A percentile compares a stretch with the other conserved stretches of the same genome.
phyloP scores from a whole-genome alignment of 345 rosid genomes.

The Angophora floribunda region DNA sequence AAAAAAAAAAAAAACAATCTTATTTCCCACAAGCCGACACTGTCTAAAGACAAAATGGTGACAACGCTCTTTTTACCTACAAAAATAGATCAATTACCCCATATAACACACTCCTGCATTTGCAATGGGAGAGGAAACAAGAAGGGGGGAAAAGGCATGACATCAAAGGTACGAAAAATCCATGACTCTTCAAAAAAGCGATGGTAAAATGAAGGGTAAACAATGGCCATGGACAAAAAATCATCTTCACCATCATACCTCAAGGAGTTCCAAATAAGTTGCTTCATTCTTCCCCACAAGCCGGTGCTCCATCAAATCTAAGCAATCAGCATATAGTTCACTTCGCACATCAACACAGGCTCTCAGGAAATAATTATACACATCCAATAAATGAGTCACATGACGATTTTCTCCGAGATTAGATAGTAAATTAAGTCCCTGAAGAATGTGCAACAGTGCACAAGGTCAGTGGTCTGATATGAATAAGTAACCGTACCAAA shows the following conservation, averaged over 20 bases:
- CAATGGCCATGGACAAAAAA: neutral
- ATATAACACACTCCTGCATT: neutral
- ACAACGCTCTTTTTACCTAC: neutral
- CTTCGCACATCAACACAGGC: constrained; percentile 35
- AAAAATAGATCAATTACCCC: neutral
- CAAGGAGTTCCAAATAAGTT: constrained; percentile 67
- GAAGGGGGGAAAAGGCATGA: neutral
- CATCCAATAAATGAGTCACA: constrained; percentile 28
- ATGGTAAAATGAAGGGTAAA: neutral
- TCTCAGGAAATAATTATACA: constrained; percentile 54
- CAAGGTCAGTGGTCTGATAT: neutral
- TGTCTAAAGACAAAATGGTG: neutral
- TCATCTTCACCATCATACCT: constrained; percentile 31
- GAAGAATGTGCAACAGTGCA: constrained; percentile 7
- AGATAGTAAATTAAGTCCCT: constrained; percentile 58
- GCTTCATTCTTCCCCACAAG: constrained; percentile 62
- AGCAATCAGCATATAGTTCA: constrained; percentile 37
- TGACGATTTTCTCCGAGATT: constrained; percentile 39
- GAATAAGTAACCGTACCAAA: neutral
- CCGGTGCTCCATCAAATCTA: constrained; percentile 69
- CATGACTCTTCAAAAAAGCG: neutral
- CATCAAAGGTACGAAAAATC: neutral
- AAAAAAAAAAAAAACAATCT: neutral
- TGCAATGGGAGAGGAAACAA: neutral
- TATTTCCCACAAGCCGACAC: neutral